Conservation (phyloP, 257 asterid genomes). For the Gardenia jasminoides region DNA sequence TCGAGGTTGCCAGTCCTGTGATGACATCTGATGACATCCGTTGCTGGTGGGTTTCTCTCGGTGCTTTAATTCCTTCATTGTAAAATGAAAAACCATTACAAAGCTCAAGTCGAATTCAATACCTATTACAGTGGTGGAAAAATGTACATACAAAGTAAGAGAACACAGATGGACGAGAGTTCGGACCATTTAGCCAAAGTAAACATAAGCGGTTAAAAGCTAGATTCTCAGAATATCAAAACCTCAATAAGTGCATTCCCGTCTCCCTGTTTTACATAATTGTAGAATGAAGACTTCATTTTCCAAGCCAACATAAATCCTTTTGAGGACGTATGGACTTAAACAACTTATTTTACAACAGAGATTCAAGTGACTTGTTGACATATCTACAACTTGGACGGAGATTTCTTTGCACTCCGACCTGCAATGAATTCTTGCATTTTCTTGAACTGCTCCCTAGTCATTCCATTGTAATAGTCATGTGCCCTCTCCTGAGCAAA, state of each 20-base stretch:
- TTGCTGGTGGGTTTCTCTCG: no score
- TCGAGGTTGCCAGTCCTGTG: no score
- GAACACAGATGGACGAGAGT: background rate
- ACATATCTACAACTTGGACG: slow-evolving; percentile 57
- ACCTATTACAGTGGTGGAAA: background rate
- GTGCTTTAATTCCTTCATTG: background rate
- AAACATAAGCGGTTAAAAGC: background rate
- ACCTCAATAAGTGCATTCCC: background rate
- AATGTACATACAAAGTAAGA: background rate
- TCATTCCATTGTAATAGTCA: slow-evolving; percentile 78
- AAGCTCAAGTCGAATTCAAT: background rate
- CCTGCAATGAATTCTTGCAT: slow-evolving; percentile 89
- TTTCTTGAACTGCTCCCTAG: slow-evolving; percentile 79
- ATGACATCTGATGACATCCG: no score
- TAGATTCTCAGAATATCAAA: background rate
- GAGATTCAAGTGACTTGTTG: background rate
- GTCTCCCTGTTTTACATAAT: background rate
- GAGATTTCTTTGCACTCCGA: slow-evolving; percentile 57
- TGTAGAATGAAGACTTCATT: background rate
- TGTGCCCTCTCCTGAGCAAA: slow-evolving; percentile 81
- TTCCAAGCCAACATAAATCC: background rate
- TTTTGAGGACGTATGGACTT: background rate
- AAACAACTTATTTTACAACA: slow-evolving; percentile 14
- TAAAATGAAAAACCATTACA: background rate
- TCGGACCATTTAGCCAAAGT: background rate